A percentile compares a stretch with the other conserved stretches of the same genome.
These are phyloP conservation scores for Candida caryicola DNA, from an alignment of 805 yeast species.

Conservation along the genomic window DNA sequence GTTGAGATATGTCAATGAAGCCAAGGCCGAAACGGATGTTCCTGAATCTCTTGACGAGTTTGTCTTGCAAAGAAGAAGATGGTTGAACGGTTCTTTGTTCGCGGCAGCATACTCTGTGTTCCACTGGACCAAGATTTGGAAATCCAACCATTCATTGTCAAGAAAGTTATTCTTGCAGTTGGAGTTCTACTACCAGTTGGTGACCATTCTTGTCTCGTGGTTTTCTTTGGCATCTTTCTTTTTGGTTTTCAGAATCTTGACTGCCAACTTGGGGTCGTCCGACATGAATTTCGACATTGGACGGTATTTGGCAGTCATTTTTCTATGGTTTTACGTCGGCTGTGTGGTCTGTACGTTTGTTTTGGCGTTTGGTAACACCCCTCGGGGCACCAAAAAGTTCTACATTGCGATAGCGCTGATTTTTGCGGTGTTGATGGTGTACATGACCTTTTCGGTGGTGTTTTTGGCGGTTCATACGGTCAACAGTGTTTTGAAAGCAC, in stretches of 20 bases:
- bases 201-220: conserved; percentile 80
- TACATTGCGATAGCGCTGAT: conserved; percentile 72
- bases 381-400: conserved; percentile 80
- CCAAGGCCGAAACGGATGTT: conserved; percentile 95
- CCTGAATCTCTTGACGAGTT: conserved; percentile 95
- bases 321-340: conserved; percentile 81
- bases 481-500: conserved; percentile 47
- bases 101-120: conserved; percentile 89
- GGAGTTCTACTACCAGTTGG: conserved; percentile 85
- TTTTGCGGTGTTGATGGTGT: conserved; percentile 86
- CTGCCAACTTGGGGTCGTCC: conserved; percentile 67
- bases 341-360: conserved; percentile 84
- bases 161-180: conserved; percentile 80
- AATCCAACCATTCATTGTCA: conserved; percentile 76
- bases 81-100: conserved; percentile 97
- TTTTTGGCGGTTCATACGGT: conserved; percentile 75
- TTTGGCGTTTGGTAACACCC: conserved; percentile 89
- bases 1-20: conserved; percentile 84
- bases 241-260: conserved; percentile 85
- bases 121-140: conserved; percentile 86
- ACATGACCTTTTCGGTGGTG: conserved; percentile 84
- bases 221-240: conserved; percentile 91
- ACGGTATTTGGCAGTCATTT: conserved; percentile 68
- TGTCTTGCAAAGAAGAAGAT: conserved; percentile 93
- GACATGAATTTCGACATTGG: conserved; percentile 70